Percentiles rank a stretch among this genome's conserved stretches.
Conservation (phyloP, 1,139 yeast species). For the Hansenula lynferdii region DNA sequence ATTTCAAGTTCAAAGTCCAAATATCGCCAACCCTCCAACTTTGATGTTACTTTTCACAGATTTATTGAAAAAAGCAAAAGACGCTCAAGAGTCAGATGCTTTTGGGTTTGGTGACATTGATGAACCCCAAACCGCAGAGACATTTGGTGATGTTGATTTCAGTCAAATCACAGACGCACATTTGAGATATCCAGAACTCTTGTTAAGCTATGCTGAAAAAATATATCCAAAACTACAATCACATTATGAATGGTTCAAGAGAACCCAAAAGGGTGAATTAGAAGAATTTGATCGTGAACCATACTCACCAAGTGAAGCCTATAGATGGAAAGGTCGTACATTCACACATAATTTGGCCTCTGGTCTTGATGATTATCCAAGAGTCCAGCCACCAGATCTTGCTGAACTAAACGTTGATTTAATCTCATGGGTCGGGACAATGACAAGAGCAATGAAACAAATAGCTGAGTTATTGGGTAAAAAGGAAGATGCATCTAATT, state of each 20-base stretch:
- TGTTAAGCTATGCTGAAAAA: conserved; percentile 53
- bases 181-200: conserved; percentile 54
- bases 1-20: conserved; percentile 82
- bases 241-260: conserved; percentile 84
- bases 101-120: conserved; percentile 19
- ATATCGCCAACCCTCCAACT: conserved; percentile 95
- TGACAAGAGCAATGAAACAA: conserved; percentile 76
- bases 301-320: conserved; percentile 54
- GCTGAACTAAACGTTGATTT: conserved; percentile 92
- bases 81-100: conserved; percentile 11
- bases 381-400: conserved; percentile 74
- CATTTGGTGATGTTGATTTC: conserved; percentile 21
- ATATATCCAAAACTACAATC: conserved; percentile 73
- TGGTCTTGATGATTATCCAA: conserved; percentile 95
- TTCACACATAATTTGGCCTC: conserved; percentile 82
- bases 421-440: conserved; percentile 88
- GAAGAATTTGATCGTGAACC: conserved; percentile 66
- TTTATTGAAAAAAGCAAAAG: conserved; percentile 47
- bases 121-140: conserved; percentile 16
- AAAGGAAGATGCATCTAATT: conserved; percentile 51
- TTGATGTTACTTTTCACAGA: conserved; percentile 74
- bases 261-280: conserved; percentile 71
- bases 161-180: conserved; percentile 44
- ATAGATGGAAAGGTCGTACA: conserved; percentile 94
- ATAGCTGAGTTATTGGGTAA: conserved; percentile 65